A percentile compares a stretch with the other conserved stretches of the same genome.
Conservation (phyloP, 2,329 filamentous ascomycete species). For the Epichloe uncinata region DNA sequence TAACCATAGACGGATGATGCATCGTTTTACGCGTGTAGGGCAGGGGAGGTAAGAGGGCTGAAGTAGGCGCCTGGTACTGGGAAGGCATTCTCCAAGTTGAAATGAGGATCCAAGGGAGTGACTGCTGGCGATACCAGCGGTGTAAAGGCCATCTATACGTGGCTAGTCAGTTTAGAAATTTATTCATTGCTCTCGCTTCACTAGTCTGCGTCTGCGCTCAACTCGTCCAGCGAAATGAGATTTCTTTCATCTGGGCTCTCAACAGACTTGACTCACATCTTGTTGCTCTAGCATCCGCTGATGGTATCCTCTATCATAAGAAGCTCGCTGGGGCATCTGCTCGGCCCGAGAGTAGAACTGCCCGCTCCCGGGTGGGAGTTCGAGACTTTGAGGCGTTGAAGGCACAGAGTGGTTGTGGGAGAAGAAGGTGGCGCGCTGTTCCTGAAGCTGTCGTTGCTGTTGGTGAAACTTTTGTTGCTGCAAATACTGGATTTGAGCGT, state of each 20-base stretch:
- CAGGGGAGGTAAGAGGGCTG: constrained; percentile 70
- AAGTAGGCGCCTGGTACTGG: constrained; percentile 62
- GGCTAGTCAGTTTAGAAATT: neutral
- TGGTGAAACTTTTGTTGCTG: constrained; percentile 51
- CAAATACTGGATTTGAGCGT: constrained; percentile 52
- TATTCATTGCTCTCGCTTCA: neutral
- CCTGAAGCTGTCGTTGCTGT: constrained; percentile 43
- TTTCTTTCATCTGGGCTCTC: neutral
- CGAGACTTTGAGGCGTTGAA: constrained; percentile 68
- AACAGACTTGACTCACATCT: constrained; percentile 34
- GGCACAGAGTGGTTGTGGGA: constrained; percentile 51
- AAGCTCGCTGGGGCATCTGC: constrained; percentile 38
- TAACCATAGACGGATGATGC: constrained; percentile 31
- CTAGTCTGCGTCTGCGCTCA: too few relatives aligned
- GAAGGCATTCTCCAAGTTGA: constrained; percentile 45
- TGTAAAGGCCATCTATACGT: constrained; percentile 55
- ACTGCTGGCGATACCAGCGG: constrained; percentile 75
- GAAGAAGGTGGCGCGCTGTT: constrained; percentile 44
- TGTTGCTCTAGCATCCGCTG: constrained; percentile 56
- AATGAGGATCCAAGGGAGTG: constrained; percentile 62
- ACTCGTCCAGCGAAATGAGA: too few relatives aligned
- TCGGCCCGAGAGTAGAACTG: constrained; percentile 49
- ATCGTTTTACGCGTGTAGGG: constrained; percentile 59
- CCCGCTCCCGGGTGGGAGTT: constrained; percentile 49
- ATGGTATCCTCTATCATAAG: constrained; percentile 52